phyloP scores from a whole-genome alignment of 1,139 yeast species.

The Debaryomyces sp. region DNA sequence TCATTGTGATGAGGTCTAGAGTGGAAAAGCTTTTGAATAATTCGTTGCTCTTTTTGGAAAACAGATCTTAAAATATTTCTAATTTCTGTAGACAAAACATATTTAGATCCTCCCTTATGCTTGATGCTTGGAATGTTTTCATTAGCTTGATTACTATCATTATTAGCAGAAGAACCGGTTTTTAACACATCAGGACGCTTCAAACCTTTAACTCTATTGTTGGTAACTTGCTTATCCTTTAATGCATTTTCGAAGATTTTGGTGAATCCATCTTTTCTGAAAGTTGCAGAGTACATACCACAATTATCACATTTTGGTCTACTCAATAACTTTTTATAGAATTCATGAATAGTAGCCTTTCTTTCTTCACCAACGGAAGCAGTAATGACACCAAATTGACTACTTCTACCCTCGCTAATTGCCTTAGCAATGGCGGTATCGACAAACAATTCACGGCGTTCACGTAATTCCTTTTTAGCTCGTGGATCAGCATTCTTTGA shows the following conservation, averaged over 20 bases:
- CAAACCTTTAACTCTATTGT: constrained; percentile 82
- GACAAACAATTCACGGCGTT: constrained; percentile 72
- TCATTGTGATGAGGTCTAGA: constrained; percentile 65
- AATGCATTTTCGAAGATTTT: constrained; percentile 90
- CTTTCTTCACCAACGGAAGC: constrained; percentile 89
- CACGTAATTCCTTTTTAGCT: constrained; percentile 51
- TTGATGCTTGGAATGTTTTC: constrained; percentile 45
- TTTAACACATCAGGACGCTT: constrained; percentile 72
- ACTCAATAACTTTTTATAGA: constrained; percentile 69
- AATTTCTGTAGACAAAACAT: constrained; percentile 84
- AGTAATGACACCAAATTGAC: constrained; percentile 69
- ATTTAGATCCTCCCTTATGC: constrained; percentile 75
- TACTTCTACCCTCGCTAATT: constrained; percentile 71
- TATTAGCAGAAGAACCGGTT: constrained; percentile 14
- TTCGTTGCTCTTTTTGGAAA: constrained; percentile 68
- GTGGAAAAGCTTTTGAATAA: constrained; percentile 69
- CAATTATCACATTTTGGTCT: constrained; percentile 94
- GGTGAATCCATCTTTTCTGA: constrained; percentile 92
- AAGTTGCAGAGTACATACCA: constrained; percentile 91
- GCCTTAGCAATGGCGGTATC: constrained; percentile 70
- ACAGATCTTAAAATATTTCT: constrained; percentile 75
- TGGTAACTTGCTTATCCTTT: constrained; percentile 75
- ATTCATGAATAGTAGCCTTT: constrained; percentile 71
- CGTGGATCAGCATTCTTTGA: constrained; percentile 34
- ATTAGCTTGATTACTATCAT: constrained; percentile 16